Evolutionary conservation across 1,284 basidiomycete genomes (phyloP).

Genomic region (Jaminaea rosea): DNA sequence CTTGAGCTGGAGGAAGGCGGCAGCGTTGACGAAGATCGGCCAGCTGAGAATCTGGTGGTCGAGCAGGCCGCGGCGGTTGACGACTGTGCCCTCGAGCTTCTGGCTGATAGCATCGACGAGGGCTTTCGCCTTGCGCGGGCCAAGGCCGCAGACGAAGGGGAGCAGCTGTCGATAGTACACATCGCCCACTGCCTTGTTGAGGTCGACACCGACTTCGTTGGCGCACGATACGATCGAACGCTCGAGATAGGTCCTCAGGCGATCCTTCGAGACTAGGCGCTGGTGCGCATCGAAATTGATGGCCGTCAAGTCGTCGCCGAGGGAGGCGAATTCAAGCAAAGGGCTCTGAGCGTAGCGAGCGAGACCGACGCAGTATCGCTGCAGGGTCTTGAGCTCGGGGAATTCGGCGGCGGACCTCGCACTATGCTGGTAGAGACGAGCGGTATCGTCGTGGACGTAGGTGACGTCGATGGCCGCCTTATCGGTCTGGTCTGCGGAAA

Average conservation of each 20-base stretch:
- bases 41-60: conserved; percentile 24
- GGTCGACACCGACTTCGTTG: conserved; percentile 87
- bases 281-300: conserved; percentile 63
- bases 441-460: conserved; percentile 82
- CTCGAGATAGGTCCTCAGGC: conserved; percentile 72
- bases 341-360: conserved; percentile 91
- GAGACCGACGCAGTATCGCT: conserved; percentile 89
- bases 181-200: conserved; percentile 82
- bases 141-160: conserved; percentile 84
- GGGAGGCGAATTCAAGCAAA: conserved; percentile 51
- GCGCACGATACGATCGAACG: conserved; percentile 78
- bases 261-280: conserved; percentile 66
- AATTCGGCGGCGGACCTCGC: conserved; percentile 78
- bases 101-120: conserved; percentile 54
- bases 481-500: conserved; percentile 16
- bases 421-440: conserved; percentile 86
- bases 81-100: conserved; percentile 35
- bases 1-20: conserved; percentile 69
- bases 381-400: conserved; percentile 65
- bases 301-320: conserved; percentile 36
- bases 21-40: conserved; percentile 51
- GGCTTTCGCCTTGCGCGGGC: conserved; percentile 83
- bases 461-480: conserved; percentile 53
- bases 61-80: conserved; percentile 23
- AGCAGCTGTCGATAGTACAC: conserved; percentile 77